A percentile compares a stretch with the other conserved stretches of the same genome.
Conservation (phyloP, 164 flowering plant genomes). For the Magnolia officinalis region DNA sequence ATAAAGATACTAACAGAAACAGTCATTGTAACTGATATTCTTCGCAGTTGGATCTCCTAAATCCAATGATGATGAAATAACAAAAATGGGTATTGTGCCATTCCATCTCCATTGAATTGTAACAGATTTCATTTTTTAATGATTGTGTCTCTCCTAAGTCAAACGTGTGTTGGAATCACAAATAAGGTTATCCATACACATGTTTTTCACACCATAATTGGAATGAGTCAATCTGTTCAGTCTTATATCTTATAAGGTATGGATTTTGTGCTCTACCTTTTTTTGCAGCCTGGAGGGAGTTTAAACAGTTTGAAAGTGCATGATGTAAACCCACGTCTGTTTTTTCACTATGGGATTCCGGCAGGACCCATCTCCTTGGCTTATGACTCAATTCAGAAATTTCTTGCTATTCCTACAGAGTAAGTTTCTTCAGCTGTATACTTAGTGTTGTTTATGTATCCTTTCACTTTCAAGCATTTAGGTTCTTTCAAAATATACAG, state of each 20-base stretch:
- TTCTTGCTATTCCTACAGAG: slow-evolving; percentile 78
- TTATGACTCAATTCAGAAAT: slow-evolving; percentile 66
- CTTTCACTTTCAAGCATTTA: too few species aligned
- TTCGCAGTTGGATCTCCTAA: too few species aligned
- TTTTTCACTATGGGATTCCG: slow-evolving; percentile 85
- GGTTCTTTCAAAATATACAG: too few species aligned
- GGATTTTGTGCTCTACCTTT: background rate
- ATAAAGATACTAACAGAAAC: too few species aligned
- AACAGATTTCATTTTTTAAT: background rate
- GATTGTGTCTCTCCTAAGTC: background rate
- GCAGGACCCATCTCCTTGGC: slow-evolving; percentile 52
- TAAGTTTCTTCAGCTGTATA: slow-evolving; percentile 22
- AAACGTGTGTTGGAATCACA: background rate
- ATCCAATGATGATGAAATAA: too few species aligned
- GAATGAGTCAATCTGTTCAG: background rate
- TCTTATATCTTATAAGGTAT: background rate
- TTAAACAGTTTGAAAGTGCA: slow-evolving; percentile 48
- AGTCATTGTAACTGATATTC: too few species aligned
- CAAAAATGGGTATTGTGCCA: too few species aligned
- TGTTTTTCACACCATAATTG: background rate
- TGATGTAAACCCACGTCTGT: slow-evolving; percentile 61
- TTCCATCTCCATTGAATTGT: too few species aligned
- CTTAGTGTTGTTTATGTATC: background rate
- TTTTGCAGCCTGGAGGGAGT: slow-evolving; percentile 51
- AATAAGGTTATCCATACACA: background rate